Evolutionary conservation across 805 yeast species (phyloP).

Genomic region (Zygoascus ofunaensis): DNA sequence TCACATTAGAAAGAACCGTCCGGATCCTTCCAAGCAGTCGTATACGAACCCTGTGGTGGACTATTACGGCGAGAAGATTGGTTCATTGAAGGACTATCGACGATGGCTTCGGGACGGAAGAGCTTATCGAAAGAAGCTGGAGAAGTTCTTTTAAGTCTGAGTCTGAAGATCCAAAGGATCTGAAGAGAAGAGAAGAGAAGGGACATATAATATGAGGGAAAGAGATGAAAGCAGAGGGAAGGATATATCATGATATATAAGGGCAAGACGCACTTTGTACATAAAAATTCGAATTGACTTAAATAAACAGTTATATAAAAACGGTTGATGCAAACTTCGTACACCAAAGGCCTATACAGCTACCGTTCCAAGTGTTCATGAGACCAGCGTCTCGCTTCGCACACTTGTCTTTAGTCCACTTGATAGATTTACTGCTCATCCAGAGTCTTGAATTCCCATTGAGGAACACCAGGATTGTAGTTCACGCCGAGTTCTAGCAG

Average conservation of each 20-base stretch:
- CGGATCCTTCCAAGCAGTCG: slow-evolving; percentile 84
- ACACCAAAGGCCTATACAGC: too few species aligned
- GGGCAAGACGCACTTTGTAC: too few species aligned
- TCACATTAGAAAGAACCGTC: slow-evolving; percentile 69
- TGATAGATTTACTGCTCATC: slow-evolving; percentile 5
- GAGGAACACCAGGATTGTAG: slow-evolving; percentile 32
- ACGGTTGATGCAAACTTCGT: too few species aligned
- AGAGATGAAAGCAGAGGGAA: too few species aligned
- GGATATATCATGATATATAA: too few species aligned
- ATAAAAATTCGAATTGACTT: too few species aligned
- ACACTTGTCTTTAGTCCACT: neutral
- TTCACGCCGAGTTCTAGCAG: slow-evolving; percentile 60
- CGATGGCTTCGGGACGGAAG: slow-evolving; percentile 95
- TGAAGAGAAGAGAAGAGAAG: neutral
- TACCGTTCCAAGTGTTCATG: too few species aligned
- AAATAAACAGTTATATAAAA: too few species aligned
- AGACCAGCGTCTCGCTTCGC: too few species aligned
- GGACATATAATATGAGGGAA: neutral
- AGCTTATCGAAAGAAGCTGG: slow-evolving; percentile 49
- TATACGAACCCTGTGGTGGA: slow-evolving; percentile 96
- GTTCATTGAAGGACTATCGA: slow-evolving; percentile 74
- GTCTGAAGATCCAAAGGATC: too few species aligned
- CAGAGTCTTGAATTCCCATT: slow-evolving; percentile 18
- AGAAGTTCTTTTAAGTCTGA: slow-evolving; percentile 25
- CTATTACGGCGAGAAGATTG: slow-evolving; percentile 93